phyloP scores from a whole-genome alignment of 2,329 filamentous ascomycete genomes.

The Calonectria pseudoreteaudii region DNA sequence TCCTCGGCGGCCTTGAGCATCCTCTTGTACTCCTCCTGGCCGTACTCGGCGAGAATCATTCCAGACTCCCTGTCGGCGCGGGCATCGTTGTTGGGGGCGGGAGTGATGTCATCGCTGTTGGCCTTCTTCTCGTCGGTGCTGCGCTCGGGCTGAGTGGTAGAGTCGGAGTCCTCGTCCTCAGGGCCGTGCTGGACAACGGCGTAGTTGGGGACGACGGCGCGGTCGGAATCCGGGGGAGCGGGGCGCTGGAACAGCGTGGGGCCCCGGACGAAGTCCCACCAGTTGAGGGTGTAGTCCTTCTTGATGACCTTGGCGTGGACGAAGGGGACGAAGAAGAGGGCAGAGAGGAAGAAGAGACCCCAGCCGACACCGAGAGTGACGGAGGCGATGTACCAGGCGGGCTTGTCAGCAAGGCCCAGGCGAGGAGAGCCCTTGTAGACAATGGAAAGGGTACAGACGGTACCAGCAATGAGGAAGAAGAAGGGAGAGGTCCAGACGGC shows the following conservation, averaged over 20 bases:
- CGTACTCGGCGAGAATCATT: conserved; percentile 49
- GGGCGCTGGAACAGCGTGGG: conserved; percentile 74
- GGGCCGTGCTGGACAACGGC: conserved; percentile 75
- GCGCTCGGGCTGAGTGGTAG: neutral
- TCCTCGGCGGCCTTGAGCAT: conserved; percentile 68
- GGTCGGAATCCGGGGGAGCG: conserved; percentile 62
- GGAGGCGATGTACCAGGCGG: conserved; percentile 73
- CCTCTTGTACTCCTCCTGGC: conserved; percentile 71
- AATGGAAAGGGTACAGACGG: conserved; percentile 80
- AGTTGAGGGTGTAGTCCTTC: conserved; percentile 73
- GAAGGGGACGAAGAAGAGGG: conserved; percentile 80
- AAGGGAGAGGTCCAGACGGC: conserved; percentile 79
- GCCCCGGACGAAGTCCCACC: conserved; percentile 71
- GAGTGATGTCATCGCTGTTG: conserved; percentile 52
- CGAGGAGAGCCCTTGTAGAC: conserved; percentile 83
- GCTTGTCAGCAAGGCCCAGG: conserved; percentile 57
- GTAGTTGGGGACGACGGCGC: conserved; percentile 77
- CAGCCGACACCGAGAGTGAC: conserved; percentile 74
- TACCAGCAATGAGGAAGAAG: conserved; percentile 82
- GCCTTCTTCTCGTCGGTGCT: conserved; percentile 25
- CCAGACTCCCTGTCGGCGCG: conserved; percentile 55
- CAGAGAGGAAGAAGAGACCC: conserved; percentile 69
- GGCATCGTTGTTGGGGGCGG: conserved; percentile 40
- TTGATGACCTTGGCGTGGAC: conserved; percentile 76
- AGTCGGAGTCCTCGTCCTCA: conserved; percentile 52